Percentiles rank a stretch among this genome's conserved stretches.
These are phyloP conservation scores for Arthrobotrys pseudoclavata DNA, from an alignment of 2,329 filamentous ascomycete genomes.

Conservation along the genomic window DNA sequence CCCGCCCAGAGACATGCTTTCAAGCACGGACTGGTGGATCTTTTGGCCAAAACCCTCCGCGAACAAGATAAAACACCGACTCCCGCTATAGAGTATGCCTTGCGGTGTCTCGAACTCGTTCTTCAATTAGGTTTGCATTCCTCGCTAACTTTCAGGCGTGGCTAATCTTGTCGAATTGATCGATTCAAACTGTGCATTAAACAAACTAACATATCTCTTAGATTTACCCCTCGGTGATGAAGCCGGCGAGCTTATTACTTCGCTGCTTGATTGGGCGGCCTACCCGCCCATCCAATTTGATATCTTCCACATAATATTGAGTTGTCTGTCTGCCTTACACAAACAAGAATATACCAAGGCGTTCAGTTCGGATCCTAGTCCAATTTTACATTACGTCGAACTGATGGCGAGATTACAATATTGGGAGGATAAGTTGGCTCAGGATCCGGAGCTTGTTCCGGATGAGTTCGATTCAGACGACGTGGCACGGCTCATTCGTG, in stretches of 20 bases:
- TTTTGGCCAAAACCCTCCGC: conserved; percentile 5
- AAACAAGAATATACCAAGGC: conserved; percentile 23
- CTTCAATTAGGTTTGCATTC: conserved; percentile 24
- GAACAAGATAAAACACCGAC: neutral
- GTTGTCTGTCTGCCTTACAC: conserved; percentile 8
- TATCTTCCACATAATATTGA: conserved; percentile 29
- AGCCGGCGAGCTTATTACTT: conserved; percentile 6
- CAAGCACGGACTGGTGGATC: conserved; percentile 14
- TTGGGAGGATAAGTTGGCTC: conserved; percentile 31
- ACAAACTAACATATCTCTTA: neutral
- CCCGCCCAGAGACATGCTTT: conserved; percentile 39
- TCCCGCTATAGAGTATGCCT: conserved; percentile 24
- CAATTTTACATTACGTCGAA: conserved; percentile 10
- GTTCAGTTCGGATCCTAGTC: conserved; percentile 1
- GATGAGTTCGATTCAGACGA: conserved; percentile 35
- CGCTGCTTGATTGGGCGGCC: conserved; percentile 24
- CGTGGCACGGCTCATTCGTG: conserved; percentile 42
- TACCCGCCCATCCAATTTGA: conserved; percentile 6
- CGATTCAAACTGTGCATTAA: too few species aligned
- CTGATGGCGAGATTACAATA: conserved; percentile 28
- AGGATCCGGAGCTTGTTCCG: too few species aligned
- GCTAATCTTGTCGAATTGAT: neutral
- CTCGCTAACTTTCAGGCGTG: neutral
- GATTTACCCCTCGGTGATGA: neutral
- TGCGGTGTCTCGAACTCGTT: conserved; percentile 42